A percentile compares a stretch with the other conserved stretches of the same genome.
These are phyloP conservation scores for Malassezia sympodialis DNA, from an alignment of 1,284 basidiomycete species.

Conservation along the genomic window DNA sequence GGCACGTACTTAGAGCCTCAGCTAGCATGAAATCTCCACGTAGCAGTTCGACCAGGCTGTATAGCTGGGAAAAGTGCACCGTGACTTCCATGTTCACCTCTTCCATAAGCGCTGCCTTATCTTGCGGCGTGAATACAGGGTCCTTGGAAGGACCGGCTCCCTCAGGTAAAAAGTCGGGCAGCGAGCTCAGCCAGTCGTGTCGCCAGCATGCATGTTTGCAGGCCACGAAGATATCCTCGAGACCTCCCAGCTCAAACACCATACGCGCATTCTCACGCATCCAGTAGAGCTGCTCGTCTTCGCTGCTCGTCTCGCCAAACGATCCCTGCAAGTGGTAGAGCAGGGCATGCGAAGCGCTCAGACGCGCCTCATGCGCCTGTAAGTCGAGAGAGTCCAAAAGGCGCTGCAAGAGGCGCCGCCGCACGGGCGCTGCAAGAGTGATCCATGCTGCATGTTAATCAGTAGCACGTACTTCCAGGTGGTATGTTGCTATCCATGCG, in stretches of 20 bases:
- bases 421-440: conserved; percentile 25
- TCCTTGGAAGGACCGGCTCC: conserved; percentile 13
- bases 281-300: conserved; percentile 90
- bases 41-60: conserved; percentile 41
- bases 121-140: conserved; percentile 37
- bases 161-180: conserved; percentile 37
- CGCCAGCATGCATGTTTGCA: conserved; percentile 80
- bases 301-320: conserved; percentile 78
- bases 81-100: conserved; percentile 46
- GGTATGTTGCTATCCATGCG: background rate
- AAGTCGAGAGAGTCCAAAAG: conserved; percentile 38
- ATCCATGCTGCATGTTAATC: conserved; percentile 29
- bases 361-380: conserved; percentile 32
- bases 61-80: conserved; percentile 44
- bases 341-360: conserved; percentile 31
- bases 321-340: conserved; percentile 57
- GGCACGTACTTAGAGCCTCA: conserved; percentile 30
- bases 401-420: conserved; percentile 29
- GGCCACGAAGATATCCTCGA: conserved; percentile 72
- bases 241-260: conserved; percentile 71
- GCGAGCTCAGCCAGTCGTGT: conserved; percentile 57
- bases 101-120: conserved; percentile 42
- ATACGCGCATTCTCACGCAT: conserved; percentile 86
- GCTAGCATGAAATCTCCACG: conserved; percentile 37
- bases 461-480: background rate